Evolutionary conservation across 805 yeast species (phyloP).

Genomic region (Barnettozyma botsteinii): DNA sequence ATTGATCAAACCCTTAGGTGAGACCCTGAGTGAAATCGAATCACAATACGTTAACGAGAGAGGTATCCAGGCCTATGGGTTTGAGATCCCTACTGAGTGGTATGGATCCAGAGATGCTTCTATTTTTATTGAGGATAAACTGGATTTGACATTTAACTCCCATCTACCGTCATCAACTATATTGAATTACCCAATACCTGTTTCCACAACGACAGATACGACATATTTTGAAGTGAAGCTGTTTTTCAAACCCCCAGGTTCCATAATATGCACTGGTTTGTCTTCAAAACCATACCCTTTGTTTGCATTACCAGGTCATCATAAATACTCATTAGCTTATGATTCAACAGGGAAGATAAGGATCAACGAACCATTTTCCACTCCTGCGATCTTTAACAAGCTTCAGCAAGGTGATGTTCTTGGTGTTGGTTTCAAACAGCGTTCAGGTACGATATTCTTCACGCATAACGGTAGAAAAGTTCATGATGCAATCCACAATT

Average conservation of each 20-base stretch:
- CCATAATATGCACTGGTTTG: constrained; percentile 59
- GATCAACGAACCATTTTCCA: constrained; percentile 54
- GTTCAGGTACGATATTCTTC: constrained; percentile 81
- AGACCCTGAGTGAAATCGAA: constrained; percentile 67
- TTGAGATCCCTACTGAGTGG: constrained; percentile 26
- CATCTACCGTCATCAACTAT: constrained; percentile 15
- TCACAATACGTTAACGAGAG: constrained; percentile 70
- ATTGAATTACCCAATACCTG: constrained; percentile 44
- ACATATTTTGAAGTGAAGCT: constrained; percentile 78
- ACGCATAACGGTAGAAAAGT: constrained; percentile 91
- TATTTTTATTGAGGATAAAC: constrained; percentile 57
- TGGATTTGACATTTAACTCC: constrained; percentile 37
- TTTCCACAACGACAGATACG: constrained; percentile 19
- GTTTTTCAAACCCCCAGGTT: constrained; percentile 42
- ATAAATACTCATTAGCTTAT: constrained; percentile 62
- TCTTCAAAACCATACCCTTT: constrained; percentile 70
- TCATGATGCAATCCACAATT: constrained; percentile 71
- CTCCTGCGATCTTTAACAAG: constrained; percentile 34
- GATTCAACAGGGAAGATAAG: constrained; percentile 69
- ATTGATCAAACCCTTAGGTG: constrained; percentile 33
- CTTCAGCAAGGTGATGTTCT: constrained; percentile 83
- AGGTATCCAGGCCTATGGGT: constrained; percentile 61
- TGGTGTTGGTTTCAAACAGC: constrained; percentile 82
- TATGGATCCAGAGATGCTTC: constrained; percentile 37
- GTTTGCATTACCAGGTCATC: constrained; percentile 70